A percentile compares a stretch with the other conserved stretches of the same genome.
Conservation (phyloP, 306 rosid genomes). For the Cicer pinnatifidum region DNA sequence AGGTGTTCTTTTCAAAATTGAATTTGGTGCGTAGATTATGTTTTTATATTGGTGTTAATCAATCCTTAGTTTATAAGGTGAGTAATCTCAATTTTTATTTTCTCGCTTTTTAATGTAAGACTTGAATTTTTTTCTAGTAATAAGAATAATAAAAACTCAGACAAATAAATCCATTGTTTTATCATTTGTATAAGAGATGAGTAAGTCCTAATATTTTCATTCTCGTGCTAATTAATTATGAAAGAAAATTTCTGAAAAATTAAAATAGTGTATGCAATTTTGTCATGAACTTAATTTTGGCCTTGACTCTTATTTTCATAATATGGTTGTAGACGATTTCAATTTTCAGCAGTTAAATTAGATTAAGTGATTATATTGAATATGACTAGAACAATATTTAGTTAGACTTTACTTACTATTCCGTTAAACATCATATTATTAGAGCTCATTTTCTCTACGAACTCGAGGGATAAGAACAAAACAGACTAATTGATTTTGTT, state of each 20-base stretch:
- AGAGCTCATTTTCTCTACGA: too few relatives aligned
- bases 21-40: background rate
- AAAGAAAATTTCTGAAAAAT: background rate
- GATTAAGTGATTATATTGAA: too few relatives aligned
- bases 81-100: background rate
- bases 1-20: too few relatives aligned
- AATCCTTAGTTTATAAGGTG: background rate
- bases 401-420: too few relatives aligned
- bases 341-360: too few relatives aligned
- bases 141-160: background rate
- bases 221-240: background rate
- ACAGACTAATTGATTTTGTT: too few relatives aligned
- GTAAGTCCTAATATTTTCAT: background rate
- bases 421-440: too few relatives aligned
- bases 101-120: background rate
- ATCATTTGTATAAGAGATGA: background rate
- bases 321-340: background rate
- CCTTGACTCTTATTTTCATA: background rate
- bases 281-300: background rate
- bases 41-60: background rate
- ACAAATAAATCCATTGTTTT: background rate
- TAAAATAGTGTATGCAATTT: background rate
- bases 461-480: too few relatives aligned
- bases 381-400: too few relatives aligned
- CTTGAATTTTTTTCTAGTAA: background rate